These are phyloP conservation scores for Solanum peruvianum DNA, from an alignment of 257 asterid species.

Conservation along the genomic window DNA sequence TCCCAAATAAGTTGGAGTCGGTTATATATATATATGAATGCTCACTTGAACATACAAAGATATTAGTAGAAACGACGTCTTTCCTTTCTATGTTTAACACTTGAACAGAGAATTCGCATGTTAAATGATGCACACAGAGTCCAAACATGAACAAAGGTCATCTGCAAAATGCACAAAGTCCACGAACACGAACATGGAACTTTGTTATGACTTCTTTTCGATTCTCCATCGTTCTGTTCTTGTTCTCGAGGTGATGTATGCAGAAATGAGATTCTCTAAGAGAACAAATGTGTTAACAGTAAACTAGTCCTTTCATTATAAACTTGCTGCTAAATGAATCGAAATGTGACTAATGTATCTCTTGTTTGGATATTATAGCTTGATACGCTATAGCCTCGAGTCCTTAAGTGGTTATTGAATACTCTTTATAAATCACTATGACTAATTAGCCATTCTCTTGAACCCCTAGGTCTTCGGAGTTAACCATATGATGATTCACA, in stretches of 20 bases:
- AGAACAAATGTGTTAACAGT: background rate
- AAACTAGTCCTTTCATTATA: background rate
- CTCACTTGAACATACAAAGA: background rate
- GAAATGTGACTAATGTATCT: background rate
- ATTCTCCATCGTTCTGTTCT: background rate
- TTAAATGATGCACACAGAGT: background rate
- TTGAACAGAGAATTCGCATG: background rate
- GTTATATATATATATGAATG: background rate
- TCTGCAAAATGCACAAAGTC: background rate
- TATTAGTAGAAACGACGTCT: background rate
- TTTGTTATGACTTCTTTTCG: background rate
- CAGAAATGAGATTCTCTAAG: background rate
- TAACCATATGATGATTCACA: background rate
- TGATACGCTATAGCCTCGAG: background rate
- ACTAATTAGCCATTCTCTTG: background rate
- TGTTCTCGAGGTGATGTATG: background rate
- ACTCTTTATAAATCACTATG: background rate
- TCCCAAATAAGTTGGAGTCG: background rate
- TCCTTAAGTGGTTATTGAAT: background rate
- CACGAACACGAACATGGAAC: background rate
- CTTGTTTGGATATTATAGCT: background rate
- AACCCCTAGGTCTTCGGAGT: background rate
- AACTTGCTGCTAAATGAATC: background rate
- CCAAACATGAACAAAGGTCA: background rate
- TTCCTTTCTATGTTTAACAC: background rate